Conservation (phyloP, 106 monocot genomes). For the Dendrobium catenatum region DNA sequence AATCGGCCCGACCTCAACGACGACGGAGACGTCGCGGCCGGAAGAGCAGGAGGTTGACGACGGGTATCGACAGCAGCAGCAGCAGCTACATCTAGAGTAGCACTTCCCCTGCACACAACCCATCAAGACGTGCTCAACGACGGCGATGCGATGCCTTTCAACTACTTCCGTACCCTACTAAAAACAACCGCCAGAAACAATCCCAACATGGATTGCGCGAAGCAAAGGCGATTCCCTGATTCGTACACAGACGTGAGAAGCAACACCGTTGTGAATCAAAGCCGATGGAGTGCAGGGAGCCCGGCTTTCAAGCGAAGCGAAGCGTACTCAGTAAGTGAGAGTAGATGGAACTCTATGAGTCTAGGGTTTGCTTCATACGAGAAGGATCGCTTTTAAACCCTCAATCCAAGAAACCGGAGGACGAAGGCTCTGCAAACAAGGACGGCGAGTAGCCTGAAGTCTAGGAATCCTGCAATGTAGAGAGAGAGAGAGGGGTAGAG, state of each 20-base stretch:
- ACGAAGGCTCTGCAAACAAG: background rate
- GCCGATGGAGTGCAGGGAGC: background rate
- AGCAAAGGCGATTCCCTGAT: background rate
- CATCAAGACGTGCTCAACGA: conserved; percentile 14
- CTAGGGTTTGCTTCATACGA: background rate
- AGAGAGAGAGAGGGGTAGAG: background rate
- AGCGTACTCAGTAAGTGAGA: background rate
- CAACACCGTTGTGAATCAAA: background rate
- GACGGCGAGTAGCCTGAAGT: background rate
- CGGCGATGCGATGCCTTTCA: background rate
- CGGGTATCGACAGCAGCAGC: background rate
- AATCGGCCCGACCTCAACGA: background rate
- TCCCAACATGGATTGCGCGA: background rate
- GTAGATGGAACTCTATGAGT: background rate
- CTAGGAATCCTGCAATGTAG: background rate
- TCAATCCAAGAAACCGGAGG: background rate
- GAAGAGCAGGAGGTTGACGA: background rate
- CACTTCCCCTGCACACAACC: conserved; percentile 43
- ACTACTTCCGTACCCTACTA: background rate
- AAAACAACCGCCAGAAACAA: background rate
- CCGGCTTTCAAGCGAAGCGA: background rate
- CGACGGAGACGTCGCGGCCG: background rate
- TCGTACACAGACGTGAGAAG: background rate
- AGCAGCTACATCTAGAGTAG: conserved; percentile 1
- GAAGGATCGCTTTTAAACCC: background rate